A percentile compares a stretch with the other conserved stretches of the same genome.
Conservation (phyloP, 345 rosid genomes). For the Orychophragmus violaceus region DNA sequence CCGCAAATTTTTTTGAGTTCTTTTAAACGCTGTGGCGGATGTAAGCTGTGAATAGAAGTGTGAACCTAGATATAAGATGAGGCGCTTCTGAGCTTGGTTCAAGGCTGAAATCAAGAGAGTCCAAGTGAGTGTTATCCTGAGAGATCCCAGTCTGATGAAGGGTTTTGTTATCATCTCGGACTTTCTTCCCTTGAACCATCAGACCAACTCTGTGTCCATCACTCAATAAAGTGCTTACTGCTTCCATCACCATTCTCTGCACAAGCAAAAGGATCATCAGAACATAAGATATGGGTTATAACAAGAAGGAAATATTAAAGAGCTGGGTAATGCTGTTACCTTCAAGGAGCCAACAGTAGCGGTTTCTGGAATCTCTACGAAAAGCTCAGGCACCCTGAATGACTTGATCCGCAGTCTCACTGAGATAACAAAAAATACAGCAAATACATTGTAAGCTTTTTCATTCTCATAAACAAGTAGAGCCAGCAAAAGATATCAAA, state of each 20-base stretch:
- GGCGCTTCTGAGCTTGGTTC: slow-evolving; percentile 61
- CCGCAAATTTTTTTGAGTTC: background rate
- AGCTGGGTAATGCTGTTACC: slow-evolving; percentile 31
- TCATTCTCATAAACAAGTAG: background rate
- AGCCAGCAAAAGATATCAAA: background rate
- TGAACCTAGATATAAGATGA: slow-evolving; percentile 50
- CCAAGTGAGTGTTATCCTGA: slow-evolving; percentile 42
- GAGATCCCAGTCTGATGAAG: slow-evolving; percentile 82
- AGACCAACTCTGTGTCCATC: slow-evolving; percentile 72
- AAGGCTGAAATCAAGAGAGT: slow-evolving; percentile 75
- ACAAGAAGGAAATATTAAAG: background rate
- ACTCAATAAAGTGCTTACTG: slow-evolving; percentile 66
- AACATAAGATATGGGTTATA: background rate
- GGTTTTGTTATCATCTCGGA: slow-evolving; percentile 83
- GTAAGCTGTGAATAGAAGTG: background rate
- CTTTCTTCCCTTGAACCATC: slow-evolving; percentile 81
- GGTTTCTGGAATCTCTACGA: slow-evolving; percentile 78
- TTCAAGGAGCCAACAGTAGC: slow-evolving; percentile 89
- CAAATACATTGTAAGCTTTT: background rate
- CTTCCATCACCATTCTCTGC: slow-evolving; percentile 90
- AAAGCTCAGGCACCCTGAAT: slow-evolving; percentile 89
- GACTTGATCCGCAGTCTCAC: slow-evolving; percentile 93
- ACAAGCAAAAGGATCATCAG: background rate
- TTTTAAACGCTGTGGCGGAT: background rate
- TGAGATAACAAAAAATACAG: slow-evolving; percentile 18